Evolutionary conservation across 2,329 filamentous ascomycete genomes (phyloP), one percentile per base, ranked within the genome.

Genomic region (Metarhizium sp.): DNA sequence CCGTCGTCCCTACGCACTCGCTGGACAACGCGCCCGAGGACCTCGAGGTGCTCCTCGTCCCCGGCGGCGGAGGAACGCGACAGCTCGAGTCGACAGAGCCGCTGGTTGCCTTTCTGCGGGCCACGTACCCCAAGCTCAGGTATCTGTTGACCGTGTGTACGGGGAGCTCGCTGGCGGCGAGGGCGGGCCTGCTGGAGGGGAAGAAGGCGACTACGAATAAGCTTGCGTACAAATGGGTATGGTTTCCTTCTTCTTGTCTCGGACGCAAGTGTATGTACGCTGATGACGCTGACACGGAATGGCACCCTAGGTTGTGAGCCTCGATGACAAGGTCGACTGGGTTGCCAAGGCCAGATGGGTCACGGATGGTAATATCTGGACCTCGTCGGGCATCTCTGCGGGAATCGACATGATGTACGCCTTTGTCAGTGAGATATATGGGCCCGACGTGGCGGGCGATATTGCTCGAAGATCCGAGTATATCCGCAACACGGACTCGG

Each of bases 151-250:
- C 80, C 0, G 62, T 25, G 25, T 25, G 25, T 25, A 87, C 81
- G 0, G 84, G 84, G 0, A 71, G 78, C 2, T 74, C 75, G 2
- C 64, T 84, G 6, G 70, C 78, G 0, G 82, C 83, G 0, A 67
- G 72, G 25, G 71, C 82, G 0, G 83, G 82, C 0, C 62, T 85
- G 0, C 65, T 87, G 14, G 74, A 86, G 55, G 78, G 79, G 0
- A 74, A 69, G 45, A 69, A 69, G 16, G 85, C 82, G 1, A 87
- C 84, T 0, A 80, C 79, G 0, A 87, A 86, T 63, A 87, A 86
- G 64, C 60, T 62, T 3, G 69, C 72, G 0, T 86, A 77, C 65
- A 64, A 69, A n/a, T 65, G 65, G 60, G 74, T 65, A 55, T 34
- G 32, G 25, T 25, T 25, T 25, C 4, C 25, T 25, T 25, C 25